A percentile compares a stretch with the other conserved stretches of the same genome.
Conservation (phyloP, 1,284 basidiomycete genomes). For the Papiliotrema nemorosa region DNA sequence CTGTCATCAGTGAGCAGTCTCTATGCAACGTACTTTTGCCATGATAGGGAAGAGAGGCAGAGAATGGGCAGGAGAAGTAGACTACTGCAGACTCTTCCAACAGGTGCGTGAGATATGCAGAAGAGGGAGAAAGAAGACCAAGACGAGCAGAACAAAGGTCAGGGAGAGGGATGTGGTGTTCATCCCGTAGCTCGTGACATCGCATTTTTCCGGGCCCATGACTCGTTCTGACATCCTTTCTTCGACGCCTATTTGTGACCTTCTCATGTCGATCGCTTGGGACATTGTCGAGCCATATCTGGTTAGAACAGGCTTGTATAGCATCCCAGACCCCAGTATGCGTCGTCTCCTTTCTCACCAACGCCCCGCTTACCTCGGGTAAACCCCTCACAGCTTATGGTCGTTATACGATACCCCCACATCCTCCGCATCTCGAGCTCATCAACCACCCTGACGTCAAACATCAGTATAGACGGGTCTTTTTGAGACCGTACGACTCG, state of each 20-base stretch:
- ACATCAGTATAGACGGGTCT: slow-evolving; percentile 41
- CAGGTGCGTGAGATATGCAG: too few relatives aligned
- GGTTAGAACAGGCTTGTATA: slow-evolving; percentile 31
- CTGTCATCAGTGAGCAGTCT: slow-evolving; percentile 16
- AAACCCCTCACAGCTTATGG: slow-evolving; percentile 42
- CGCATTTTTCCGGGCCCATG: too few relatives aligned
- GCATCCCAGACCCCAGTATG: slow-evolving; percentile 43
- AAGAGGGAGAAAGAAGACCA: too few relatives aligned
- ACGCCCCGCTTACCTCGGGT: neutral
- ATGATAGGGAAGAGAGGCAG: neutral
- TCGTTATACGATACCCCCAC: slow-evolving; percentile 36
- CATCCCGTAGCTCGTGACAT: too few relatives aligned
- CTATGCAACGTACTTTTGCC: too few relatives aligned
- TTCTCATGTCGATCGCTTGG: slow-evolving; percentile 18
- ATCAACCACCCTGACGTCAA: slow-evolving; percentile 32
- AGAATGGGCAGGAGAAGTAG: neutral
- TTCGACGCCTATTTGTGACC: too few relatives aligned
- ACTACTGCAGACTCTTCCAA: too few relatives aligned
- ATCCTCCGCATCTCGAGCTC: slow-evolving; percentile 38
- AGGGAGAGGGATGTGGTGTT: too few relatives aligned
- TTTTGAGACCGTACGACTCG: slow-evolving; percentile 31
- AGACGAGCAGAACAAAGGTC: too few relatives aligned
- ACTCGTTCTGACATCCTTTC: too few relatives aligned
- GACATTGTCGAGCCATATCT: slow-evolving; percentile 45
- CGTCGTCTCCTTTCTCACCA: neutral